Base-by-base conservation (phyloP, 768 basidiomycete genomes). In the Dendrothele bispora region DNA sequence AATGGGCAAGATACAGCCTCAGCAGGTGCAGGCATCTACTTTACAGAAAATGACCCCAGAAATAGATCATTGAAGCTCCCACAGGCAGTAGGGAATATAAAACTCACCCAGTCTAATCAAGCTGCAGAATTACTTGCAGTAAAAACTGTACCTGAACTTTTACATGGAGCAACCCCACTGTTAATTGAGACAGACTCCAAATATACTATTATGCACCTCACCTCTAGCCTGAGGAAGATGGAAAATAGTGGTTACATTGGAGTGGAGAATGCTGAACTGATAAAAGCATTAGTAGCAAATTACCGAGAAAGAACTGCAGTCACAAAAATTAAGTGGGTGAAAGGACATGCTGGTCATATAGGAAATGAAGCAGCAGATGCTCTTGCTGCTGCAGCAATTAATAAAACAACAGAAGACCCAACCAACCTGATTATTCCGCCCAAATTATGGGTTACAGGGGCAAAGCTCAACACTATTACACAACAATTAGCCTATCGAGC, bases 281-380 rank as follows among this genome's bases (percentile, higher is more conserved):
- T 24, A 10, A 5, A 20, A 10, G 35, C 32, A 12, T 35, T 35
- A 7, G 18, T 37, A 3, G 44, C 42, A 35, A 30, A 25, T 3
- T 34, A 64, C 3, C 10, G 56, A 20, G 1, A 12, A 2, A 28
- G 57, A 10, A 30, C 48, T 1, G 60, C 64, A 4, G 32, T 37
- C 0, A 64, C 64, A 3, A 10, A 14, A 5, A 56, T 67, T 24
- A 24, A 53, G 38, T 63, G 63, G 63, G 43, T 56, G 1, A 65
- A 64, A 50, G 64, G 64, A 0, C 62, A 65, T 34, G 10, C 38
- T 1, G 52, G 49, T 0, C 34, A 28, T 11, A 7, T 4, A 0
- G 64, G 62, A 15, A 67, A 67, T 39, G 59, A 65, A 27, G 37
- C 11, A 3, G 64, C 64, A 0, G 64, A 67, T 35, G 3, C 6